A percentile compares a stretch with the other conserved stretches of the same genome.
phyloP scores from a whole-genome alignment of 768 basidiomycete genomes.

The Termitomyces sp. region DNA sequence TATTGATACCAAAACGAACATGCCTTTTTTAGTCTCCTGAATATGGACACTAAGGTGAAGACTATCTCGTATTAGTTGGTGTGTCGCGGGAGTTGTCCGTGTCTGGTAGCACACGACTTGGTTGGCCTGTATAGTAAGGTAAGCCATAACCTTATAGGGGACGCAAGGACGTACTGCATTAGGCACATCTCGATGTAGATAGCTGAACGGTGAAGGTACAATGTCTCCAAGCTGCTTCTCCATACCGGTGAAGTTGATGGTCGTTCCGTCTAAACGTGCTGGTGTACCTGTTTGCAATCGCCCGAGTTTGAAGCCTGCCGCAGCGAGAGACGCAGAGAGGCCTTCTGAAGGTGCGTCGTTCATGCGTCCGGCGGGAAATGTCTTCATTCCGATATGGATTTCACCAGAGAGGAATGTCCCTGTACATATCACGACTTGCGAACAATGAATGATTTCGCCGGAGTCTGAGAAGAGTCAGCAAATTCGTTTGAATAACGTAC shows the following conservation, averaged over 20 bases:
- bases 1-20: not conserved
- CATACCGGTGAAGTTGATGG: slow-evolving; percentile 65
- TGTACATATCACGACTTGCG: slow-evolving; percentile 82
- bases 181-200: slow-evolving; percentile 57
- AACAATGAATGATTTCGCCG: slow-evolving; percentile 70
- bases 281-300: slow-evolving; percentile 86
- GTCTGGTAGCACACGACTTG: slow-evolving; percentile 76
- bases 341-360: slow-evolving; percentile 68
- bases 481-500: not conserved
- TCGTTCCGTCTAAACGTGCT: slow-evolving; percentile 63
- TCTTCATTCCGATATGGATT: slow-evolving; percentile 80
- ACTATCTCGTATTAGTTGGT: slow-evolving; percentile 69
- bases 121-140: slow-evolving; percentile 40
- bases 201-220: slow-evolving; percentile 70
- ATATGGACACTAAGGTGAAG: slow-evolving; percentile 80
- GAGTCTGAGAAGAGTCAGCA: slow-evolving; percentile 40
- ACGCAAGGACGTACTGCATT: slow-evolving; percentile 48
- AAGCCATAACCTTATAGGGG: not conserved
- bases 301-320: slow-evolving; percentile 77
- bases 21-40: slow-evolving; percentile 84
- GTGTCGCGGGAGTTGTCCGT: slow-evolving; percentile 65
- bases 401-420: slow-evolving; percentile 91
- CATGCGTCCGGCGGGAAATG: slow-evolving; percentile 74
- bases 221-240: slow-evolving; percentile 62
- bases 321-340: slow-evolving; percentile 66